Conservation (phyloP, 2,329 filamentous ascomycete genomes). For the Phoma sp. region DNA sequence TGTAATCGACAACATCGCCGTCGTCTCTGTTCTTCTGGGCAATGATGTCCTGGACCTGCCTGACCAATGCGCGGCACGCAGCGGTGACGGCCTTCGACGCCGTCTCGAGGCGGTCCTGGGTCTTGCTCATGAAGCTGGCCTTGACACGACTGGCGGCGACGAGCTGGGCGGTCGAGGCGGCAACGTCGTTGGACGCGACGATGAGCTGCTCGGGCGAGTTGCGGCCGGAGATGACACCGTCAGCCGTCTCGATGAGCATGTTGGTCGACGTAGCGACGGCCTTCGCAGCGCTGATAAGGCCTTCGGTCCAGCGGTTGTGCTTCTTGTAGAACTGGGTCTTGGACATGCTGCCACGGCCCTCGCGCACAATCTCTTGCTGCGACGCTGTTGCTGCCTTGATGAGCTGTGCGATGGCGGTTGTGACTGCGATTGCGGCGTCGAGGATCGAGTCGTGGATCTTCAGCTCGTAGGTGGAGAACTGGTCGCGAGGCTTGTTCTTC, state of each 20-base stretch:
- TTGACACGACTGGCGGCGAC: constrained; percentile 96
- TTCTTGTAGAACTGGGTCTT: constrained; percentile 99
- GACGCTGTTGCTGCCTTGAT: constrained; percentile 94
- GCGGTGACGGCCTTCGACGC: constrained; percentile 91
- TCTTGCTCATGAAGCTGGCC: constrained; percentile 97
- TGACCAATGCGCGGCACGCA: constrained; percentile 84
- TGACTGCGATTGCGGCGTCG: constrained; percentile 90
- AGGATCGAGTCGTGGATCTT: constrained; percentile 95
- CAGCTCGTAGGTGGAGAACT: constrained; percentile 94
- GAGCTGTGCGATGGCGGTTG: constrained; percentile 88
- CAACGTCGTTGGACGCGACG: constrained; percentile 95
- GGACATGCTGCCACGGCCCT: constrained; percentile 85
- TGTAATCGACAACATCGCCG: constrained; percentile 81
- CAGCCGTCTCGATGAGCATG: constrained; percentile 95
- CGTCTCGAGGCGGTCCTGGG: constrained; percentile 86
- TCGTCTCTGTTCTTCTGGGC: constrained; percentile 82
- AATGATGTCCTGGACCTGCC: constrained; percentile 95
- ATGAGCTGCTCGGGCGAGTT: constrained; percentile 97
- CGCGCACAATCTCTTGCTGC: constrained; percentile 94
- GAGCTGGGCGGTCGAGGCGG: constrained; percentile 93
- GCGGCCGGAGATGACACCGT: constrained; percentile 88
- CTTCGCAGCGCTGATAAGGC: constrained; percentile 95
- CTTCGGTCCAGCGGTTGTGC: constrained; percentile 99
- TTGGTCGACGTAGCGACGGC: constrained; percentile 94
- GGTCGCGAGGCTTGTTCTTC: constrained; percentile 94